A percentile compares a stretch with the other conserved stretches of the same genome.
Conservation (phyloP, 768 basidiomycete species). For the Aureoboletus auriporus region DNA sequence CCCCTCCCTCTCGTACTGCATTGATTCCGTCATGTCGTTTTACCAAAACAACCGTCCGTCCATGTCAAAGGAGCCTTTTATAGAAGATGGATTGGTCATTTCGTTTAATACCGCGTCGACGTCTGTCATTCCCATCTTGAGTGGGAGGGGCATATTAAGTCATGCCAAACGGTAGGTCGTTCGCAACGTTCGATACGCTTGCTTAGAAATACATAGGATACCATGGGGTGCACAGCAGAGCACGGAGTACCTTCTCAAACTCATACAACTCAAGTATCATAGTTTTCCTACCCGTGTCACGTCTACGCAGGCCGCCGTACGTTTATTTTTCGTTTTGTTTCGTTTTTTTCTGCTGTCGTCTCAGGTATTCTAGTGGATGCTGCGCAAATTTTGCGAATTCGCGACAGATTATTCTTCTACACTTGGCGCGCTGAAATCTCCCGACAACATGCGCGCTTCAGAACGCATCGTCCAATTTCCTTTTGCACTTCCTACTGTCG, state of each 20-base stretch:
- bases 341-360: not conserved
- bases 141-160: constrained; percentile 79
- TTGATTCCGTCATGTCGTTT: constrained; percentile 92
- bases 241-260: constrained; percentile 87
- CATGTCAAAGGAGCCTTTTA: constrained; percentile 34
- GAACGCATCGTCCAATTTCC: constrained; percentile 89
- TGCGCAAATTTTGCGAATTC: constrained; percentile 82
- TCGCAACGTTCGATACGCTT: no score
- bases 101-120: constrained; percentile 93
- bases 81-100: constrained; percentile 75
- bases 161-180: constrained; percentile 74
- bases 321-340: constrained; percentile 16
- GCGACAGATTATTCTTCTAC: constrained; percentile 68
- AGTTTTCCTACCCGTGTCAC: constrained; percentile 86
- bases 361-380: constrained; percentile 70
- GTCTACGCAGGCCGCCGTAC: constrained; percentile 68
- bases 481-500: constrained; percentile 53
- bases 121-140: constrained; percentile 82
- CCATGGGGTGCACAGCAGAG: constrained; percentile 92
- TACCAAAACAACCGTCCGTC: constrained; percentile 66
- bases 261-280: constrained; percentile 94
- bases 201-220: constrained; percentile 53
- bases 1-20: constrained; percentile 80
- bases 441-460: constrained; percentile 54
- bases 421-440: constrained; percentile 65